Conservation (phyloP, 768 basidiomycete species). For the Russula griseocarnosa region DNA sequence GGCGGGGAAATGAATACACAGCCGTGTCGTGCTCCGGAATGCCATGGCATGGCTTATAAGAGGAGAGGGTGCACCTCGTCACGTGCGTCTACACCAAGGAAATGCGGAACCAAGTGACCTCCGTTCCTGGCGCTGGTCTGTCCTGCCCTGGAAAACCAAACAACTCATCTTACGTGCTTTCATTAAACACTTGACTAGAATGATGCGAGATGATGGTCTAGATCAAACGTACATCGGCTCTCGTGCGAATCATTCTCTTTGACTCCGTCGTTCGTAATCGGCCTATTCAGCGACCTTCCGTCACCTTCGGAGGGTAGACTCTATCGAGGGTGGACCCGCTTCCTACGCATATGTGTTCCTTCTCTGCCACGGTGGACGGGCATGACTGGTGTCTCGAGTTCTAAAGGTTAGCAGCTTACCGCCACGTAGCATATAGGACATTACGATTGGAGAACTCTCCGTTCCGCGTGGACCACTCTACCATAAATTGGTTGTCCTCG, state of each 20-base stretch:
- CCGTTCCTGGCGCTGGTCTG: slow-evolving; percentile 7
- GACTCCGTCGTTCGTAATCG: neutral
- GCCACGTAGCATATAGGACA: neutral
- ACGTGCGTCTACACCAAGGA: slow-evolving; percentile 2
- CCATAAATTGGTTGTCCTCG: too few relatives aligned
- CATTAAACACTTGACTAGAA: too few relatives aligned
- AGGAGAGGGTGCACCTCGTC: neutral
- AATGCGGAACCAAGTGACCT: neutral
- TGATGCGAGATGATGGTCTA: neutral
- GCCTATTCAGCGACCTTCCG: neutral
- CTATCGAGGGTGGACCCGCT: neutral
- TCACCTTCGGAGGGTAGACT: neutral
- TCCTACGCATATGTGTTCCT: neutral
- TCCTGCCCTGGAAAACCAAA: neutral
- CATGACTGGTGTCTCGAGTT: neutral
- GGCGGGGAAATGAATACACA: neutral
- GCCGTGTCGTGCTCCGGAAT: neutral
- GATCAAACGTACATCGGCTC: slow-evolving; percentile 21
- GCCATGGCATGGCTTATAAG: slow-evolving; percentile 14
- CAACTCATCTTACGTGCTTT: slow-evolving; percentile 5
- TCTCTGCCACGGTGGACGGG: neutral
- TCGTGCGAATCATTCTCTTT: neutral
- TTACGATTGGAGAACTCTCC: neutral
- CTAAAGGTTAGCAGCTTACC: slow-evolving; percentile 12
- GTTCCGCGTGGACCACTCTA: neutral